Base-by-base conservation (phyloP, 805 yeast species). In the Wickerhamomyces rabaulensis region DNA sequence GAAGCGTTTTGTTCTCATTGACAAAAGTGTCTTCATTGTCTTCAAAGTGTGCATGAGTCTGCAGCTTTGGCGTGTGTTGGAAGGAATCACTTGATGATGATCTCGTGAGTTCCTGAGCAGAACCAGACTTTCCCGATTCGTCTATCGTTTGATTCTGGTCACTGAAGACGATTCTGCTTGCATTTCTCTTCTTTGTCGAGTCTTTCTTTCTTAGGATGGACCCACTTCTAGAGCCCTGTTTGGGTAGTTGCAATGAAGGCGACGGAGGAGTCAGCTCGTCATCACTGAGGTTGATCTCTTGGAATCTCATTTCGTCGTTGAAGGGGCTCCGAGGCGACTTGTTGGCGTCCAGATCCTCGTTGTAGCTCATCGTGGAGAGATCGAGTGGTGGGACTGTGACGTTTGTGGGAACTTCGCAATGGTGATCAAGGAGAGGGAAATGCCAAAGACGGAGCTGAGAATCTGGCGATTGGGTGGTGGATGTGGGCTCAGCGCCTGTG, bases 321-420 rank as follows among this genome's bases (percentile, higher is more conserved):
- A 60, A 60, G 33, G 64, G 64, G 20, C 61, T 56, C 23, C 36
- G 41, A 6, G 63, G 61, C 6, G 57, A 46, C 6, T 40, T 52
- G 41, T 54, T 45, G 2, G 57, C 41, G 16, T 58, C 58, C 27
- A 45, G 9, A 15, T 36, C 39, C n/a, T 36, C 13, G 12, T 16
- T 16, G 20, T 33, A 6, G 13, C 36, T 33, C 36, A 33, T 33
- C 12, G 20, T 33, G 17, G 36, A 17, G 36, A 4, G 20, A 33
- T 27, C 31, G 13, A 27, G 31, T 13, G 10, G 15, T 27, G n/a
- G n/a, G 31, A 27, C n/a, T 13, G 31, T 6, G 36, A 33, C 36
- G 9, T n/a, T 17, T 33, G 4, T n/a, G 20, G 20, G 20, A 33
- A 33, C 36, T 16, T 33, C 36, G 36, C 19, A 20, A 16, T 33